Evolutionary conservation across 306 rosid species (phyloP), one percentile per base, ranked within the genome.

Genomic region (Biancaea sappan): DNA sequence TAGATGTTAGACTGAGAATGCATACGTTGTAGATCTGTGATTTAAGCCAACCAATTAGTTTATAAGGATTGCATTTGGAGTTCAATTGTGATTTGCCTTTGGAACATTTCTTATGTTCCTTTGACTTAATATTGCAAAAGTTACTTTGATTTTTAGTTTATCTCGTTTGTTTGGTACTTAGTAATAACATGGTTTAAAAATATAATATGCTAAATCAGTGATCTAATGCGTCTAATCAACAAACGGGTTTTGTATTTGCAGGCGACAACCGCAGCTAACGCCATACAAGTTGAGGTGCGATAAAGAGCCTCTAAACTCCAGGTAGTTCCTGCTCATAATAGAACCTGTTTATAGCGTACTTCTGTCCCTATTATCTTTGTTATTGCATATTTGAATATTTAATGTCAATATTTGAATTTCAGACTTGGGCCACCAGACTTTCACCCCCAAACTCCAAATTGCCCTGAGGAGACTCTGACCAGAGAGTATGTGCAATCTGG

Each of bases 391-490:
- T 31, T 53, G 22, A 50, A 69, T 53, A 14, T 66, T 61, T 43
- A 73, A 69, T 69, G 50, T 62, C 56, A 37, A 28, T 77, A 52
- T 73, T 84, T 71, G 43, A 72, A 73, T 79, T 63, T 74, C 90
- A 94, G 98, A 80, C 88, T 94, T 72, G 98, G 98, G 41, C 96
- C 98, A 6, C 98, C 98, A 24, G 98, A 94, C 84, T 94, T 59
- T 68, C 86, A 79, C 63, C 94, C 98, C 24, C 98, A 89, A 89
- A 79, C 86, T 66, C 83, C 88, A 71, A 94, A 74, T 84, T 94
- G 98, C 76, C 91, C 86, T 0, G 98, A 94, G 84, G 98, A 94
- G 89, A 94, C 91, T 18, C 87, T 91, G 75, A 94, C 96, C 66
- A 85, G 69, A 86, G 98, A 91, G 51, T 86, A 94, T 89, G 88